Base-by-base conservation (phyloP, 352 stramenopile species). In the Pythium dissimile region DNA sequence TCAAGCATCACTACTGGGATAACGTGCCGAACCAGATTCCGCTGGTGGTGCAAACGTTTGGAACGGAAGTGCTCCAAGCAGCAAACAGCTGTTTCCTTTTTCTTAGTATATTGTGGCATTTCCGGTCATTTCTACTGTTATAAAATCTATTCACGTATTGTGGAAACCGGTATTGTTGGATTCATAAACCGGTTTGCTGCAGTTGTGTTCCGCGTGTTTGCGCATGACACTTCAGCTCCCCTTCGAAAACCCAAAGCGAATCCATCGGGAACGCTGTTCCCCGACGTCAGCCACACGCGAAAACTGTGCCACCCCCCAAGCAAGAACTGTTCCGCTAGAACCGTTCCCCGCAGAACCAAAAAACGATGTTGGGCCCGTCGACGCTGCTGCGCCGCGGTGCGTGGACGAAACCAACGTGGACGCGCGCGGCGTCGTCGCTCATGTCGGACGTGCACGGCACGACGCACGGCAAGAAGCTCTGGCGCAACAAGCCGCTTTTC, bases 401-500 rank as follows among this genome's bases (percentile, higher is more conserved):
- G n/a, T n/a, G n/a, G n/a, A n/a, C 23, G 23, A 9, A 21, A 16
- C 27, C 27, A 26, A 20, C 27, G 26, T 37, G 34, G 34, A 23
- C 46, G 44, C 59, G 59, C 52, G 53, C 53, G 28, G 24, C 38
- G 50, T 66, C 80, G 20, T 80, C 78, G 61, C 77, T 94, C 63
- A 94, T 94, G 84, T 92, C 84, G 71, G 84, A 94, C 64, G 84
- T 94, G 11, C 84, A 94, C 67, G 84, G 84, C 55, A 94, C 84
- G 35, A 92, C 77, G 6, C 84, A 94, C 71, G 84, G 84, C 70
- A 90, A 91, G 67, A 94, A 94, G 67, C 80, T 91, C 54, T 99
- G 94, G 94, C 91, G 95, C 62, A 98, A 98, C 80, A 98, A 98
- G 69, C 96, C 96, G 31, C 83, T 99, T 8, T 98, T 98, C 75